Evolutionary conservation across 805 yeast species (phyloP).

Genomic region (Hanseniaspora thailandica): DNA sequence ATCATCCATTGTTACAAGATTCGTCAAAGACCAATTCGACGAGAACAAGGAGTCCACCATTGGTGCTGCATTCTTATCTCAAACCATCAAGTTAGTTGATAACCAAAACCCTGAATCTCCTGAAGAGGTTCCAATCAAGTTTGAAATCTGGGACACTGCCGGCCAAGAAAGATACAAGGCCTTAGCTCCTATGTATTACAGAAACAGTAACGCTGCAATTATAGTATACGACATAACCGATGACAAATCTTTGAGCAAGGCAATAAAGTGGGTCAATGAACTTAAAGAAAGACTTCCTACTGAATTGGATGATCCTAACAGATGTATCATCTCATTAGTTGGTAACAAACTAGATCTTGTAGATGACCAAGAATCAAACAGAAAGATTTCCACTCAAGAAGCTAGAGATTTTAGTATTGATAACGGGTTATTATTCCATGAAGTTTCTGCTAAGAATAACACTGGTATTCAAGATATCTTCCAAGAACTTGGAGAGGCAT

Average conservation of each 20-base stretch:
- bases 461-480: slow-evolving; percentile 38
- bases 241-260: slow-evolving; percentile 59
- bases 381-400: slow-evolving; percentile 35
- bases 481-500: slow-evolving; percentile 38
- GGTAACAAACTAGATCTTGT: slow-evolving; percentile 74
- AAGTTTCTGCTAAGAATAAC: slow-evolving; percentile 52
- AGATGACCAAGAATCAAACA: slow-evolving; percentile 16
- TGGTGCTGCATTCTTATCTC: slow-evolving; percentile 97
- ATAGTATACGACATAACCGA: slow-evolving; percentile 78
- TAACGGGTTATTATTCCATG: slow-evolving; percentile 38
- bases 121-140: slow-evolving; percentile 31
- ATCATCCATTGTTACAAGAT: slow-evolving; percentile 68
- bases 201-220: slow-evolving; percentile 73
- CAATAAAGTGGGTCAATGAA: slow-evolving; percentile 86
- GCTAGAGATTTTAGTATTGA: slow-evolving; percentile 49
- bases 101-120: slow-evolving; percentile 16
- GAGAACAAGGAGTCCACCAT: slow-evolving; percentile 79
- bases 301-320: slow-evolving; percentile 41
- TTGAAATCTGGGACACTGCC: slow-evolving; percentile 90
- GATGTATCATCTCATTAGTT: slow-evolving; percentile 69
- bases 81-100: slow-evolving; percentile 37
- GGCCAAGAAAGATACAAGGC: slow-evolving; percentile 85
- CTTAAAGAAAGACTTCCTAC: slow-evolving; percentile 50
- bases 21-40: slow-evolving; percentile 63
- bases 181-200: slow-evolving; percentile 70